Conservation (phyloP, 2,329 filamentous ascomycete genomes). For the Penicillium sp. region DNA sequence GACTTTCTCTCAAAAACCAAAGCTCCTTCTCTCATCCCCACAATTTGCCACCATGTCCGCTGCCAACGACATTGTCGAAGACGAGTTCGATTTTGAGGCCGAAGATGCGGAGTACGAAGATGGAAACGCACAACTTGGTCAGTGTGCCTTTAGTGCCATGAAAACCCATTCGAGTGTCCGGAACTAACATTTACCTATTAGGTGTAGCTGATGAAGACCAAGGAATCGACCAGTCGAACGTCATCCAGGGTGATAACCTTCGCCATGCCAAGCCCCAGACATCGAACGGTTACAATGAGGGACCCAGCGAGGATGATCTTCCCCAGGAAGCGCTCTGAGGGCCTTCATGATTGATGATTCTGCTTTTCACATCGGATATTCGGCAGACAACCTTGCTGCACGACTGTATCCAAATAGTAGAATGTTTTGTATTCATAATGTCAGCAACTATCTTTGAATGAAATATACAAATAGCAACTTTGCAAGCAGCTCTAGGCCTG, state of each 20-base stretch:
- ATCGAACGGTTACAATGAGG: conserved; percentile 24
- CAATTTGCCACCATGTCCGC: not conserved
- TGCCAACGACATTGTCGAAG: not conserved
- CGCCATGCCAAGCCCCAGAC: conserved; percentile 27
- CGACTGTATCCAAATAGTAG: too few relatives aligned
- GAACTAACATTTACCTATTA: too few relatives aligned
- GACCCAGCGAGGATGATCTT: conserved; percentile 25
- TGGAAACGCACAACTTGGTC: not conserved
- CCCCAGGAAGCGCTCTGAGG: conserved; percentile 3
- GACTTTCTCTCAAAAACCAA: too few relatives aligned
- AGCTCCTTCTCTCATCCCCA: too few relatives aligned
- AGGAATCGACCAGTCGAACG: conserved; percentile 24
- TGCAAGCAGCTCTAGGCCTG: too few relatives aligned
- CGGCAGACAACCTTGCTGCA: too few relatives aligned
- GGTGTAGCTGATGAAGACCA: not conserved
- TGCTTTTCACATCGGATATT: too few relatives aligned
- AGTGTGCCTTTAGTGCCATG: not conserved
- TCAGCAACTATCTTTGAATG: too few relatives aligned
- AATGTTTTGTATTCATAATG: too few relatives aligned
- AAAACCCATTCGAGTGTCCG: too few relatives aligned
- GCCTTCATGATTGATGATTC: too few relatives aligned
- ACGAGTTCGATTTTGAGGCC: not conserved
- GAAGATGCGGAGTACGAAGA: not conserved
- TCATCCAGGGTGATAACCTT: conserved; percentile 23
- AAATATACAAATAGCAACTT: too few relatives aligned